A percentile compares a stretch with the other conserved stretches of the same genome.
Conservation (phyloP, 352 stramenopile species). For the Phytopythium oedochilum region DNA sequence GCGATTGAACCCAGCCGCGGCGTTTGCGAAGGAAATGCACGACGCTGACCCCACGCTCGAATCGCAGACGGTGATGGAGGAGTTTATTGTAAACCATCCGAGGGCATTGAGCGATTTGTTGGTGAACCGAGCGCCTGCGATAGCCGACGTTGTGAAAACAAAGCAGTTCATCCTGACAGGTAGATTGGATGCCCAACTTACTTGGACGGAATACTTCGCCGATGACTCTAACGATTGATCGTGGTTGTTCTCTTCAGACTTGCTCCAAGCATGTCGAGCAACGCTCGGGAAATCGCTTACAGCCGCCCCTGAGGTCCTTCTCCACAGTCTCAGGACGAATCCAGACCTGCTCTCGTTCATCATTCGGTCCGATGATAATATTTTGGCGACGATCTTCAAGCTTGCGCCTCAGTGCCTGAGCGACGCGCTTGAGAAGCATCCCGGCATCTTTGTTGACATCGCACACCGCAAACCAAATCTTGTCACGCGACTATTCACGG, state of each 20-base stretch:
- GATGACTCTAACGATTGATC: conserved; percentile 2
- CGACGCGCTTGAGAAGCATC: conserved; percentile 55
- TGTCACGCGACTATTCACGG: conserved; percentile 53
- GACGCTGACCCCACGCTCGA: neutral
- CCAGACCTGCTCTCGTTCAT: conserved; percentile 43
- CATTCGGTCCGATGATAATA: conserved; percentile 37
- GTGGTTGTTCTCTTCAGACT: conserved; percentile 12
- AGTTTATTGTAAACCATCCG: conserved; percentile 64
- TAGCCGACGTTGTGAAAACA: conserved; percentile 42
- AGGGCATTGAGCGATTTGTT: conserved; percentile 54
- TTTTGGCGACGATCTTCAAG: conserved; percentile 43
- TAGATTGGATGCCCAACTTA: neutral
- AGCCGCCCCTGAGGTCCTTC: conserved; percentile 37
- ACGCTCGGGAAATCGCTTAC: conserved; percentile 42
- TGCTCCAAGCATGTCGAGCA: conserved; percentile 33
- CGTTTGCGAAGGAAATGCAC: no score
- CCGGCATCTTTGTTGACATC: conserved; percentile 64
- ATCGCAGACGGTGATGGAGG: conserved; percentile 44
- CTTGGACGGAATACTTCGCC: neutral
- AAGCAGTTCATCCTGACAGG: conserved; percentile 57
- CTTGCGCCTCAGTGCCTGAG: conserved; percentile 51
- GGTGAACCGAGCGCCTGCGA: conserved; percentile 40
- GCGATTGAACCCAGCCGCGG: conserved; percentile 6
- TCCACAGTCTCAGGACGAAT: conserved; percentile 40
- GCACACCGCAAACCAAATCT: conserved; percentile 58